These are phyloP conservation scores for Gossypium anomalum DNA, from an alignment of 345 rosid genomes.

Conservation along the genomic window DNA sequence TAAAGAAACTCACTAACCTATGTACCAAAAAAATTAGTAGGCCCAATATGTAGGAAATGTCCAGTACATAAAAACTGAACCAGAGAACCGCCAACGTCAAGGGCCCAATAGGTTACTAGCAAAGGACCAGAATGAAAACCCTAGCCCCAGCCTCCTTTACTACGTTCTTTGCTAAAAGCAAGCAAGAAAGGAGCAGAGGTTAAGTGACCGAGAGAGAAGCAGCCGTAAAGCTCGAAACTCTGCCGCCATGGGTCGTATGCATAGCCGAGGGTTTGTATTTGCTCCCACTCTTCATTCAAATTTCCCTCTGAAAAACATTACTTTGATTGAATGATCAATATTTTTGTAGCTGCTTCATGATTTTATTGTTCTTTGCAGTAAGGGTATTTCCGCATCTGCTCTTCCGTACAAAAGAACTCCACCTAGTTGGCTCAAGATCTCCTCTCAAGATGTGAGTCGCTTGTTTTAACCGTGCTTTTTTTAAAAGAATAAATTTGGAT, in stretches of 20 bases:
- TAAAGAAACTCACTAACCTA: too few relatives aligned
- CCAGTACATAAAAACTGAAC: neutral
- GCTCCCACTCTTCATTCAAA: neutral
- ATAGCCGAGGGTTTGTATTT: slow-evolving; percentile 54
- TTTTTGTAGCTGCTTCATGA: neutral
- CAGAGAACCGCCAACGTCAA: neutral
- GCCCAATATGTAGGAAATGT: neutral
- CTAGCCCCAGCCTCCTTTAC: neutral
- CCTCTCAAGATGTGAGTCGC: slow-evolving; percentile 51
- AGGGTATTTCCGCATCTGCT: slow-evolving; percentile 93
- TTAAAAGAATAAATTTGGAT: neutral
- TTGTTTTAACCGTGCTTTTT: neutral
- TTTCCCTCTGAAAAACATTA: neutral
- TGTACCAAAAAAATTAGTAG: neutral
- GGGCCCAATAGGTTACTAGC: neutral
- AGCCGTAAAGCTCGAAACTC: neutral
- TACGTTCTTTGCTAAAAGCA: slow-evolving; percentile 10
- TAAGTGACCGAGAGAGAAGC: neutral
- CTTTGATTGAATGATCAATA: neutral
- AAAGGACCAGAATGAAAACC: slow-evolving; percentile 13
- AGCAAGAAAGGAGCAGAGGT: slow-evolving; percentile 1
- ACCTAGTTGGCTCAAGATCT: slow-evolving; percentile 74
- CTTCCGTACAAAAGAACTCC: slow-evolving; percentile 82
- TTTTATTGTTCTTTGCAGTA: slow-evolving; percentile 27
- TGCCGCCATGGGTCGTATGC: slow-evolving; percentile 86